Percentiles rank a stretch among this genome's conserved stretches.
phyloP scores from a whole-genome alignment of 768 basidiomycete species.

The Fomitopsis serialis region DNA sequence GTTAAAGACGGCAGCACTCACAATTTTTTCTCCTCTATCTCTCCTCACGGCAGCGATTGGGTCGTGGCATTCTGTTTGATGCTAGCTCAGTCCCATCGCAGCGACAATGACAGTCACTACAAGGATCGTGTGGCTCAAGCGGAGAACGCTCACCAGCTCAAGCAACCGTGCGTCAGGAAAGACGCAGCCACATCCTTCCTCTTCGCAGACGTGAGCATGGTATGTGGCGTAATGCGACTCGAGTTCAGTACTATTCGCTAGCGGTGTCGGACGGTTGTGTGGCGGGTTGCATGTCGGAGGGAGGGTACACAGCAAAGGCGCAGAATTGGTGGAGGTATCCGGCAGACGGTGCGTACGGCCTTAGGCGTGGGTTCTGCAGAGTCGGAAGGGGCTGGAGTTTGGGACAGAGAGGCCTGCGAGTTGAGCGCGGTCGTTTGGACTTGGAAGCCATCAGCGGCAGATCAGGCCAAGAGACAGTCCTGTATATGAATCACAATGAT shows the following conservation, averaged over 20 bases:
- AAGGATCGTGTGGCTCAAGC: neutral
- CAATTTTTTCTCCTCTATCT: conserved; percentile 83
- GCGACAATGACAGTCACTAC: neutral
- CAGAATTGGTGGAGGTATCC: conserved; percentile 6
- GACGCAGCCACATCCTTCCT: conserved; percentile 64
- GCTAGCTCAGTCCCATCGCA: conserved; percentile 33
- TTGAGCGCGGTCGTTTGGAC: too few species aligned
- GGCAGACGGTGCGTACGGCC: conserved; percentile 15
- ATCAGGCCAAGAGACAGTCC: too few species aligned
- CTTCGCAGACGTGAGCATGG: conserved; percentile 79
- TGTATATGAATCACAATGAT: too few species aligned
- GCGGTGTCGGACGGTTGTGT: conserved; percentile 50
- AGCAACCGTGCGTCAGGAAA: conserved; percentile 81
- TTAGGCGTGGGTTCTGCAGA: conserved; percentile 13
- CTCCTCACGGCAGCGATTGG: conserved; percentile 71
- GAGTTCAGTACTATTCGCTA: conserved; percentile 62
- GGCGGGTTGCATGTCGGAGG: conserved; percentile 77
- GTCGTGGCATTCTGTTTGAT: conserved; percentile 86
- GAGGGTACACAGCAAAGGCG: conserved; percentile 57
- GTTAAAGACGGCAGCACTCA: conserved; percentile 29
- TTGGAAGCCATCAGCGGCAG: too few species aligned
- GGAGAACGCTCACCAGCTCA: conserved; percentile 58
- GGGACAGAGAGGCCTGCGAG: too few species aligned
- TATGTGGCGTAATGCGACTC: conserved; percentile 81
- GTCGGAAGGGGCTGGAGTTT: too few species aligned